Base-by-base conservation (phyloP, 2,329 filamentous ascomycete genomes). In the Rutstroemia sydowiana region DNA sequence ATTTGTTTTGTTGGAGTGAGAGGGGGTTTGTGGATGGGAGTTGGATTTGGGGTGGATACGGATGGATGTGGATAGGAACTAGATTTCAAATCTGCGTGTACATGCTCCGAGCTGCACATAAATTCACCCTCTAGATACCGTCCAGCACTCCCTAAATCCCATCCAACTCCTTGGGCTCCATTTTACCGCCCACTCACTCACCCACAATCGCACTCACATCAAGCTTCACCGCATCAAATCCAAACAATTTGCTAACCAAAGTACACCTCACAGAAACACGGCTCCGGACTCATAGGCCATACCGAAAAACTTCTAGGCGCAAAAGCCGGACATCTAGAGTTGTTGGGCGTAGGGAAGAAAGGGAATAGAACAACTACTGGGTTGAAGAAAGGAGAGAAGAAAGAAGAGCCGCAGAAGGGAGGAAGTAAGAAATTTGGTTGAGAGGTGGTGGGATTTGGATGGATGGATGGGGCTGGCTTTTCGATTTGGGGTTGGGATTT, bases 321-420 rank as follows among this genome's bases (percentile, higher is more conserved):
- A 55, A 79, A 79, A 62, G 84, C 83, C 5, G 85, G 84, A 13
- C 84, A 88, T 73, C 63, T 88, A 63, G 84, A 88, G 67, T 64
- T 88, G 62, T 66, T 88, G 62, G 74, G 74, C 52, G 82, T 82
- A 2, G 83, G 82, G 11, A 86, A 85, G 75, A 84, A 78, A 68
- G 74, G 79, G 55, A 73, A 68, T 60, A 61, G 57, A 54, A 66
- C 65, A 57, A 65, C 66, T 51, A 65, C 61, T 36, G 66, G 67
- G 57, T 64, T 60, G 55, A 67, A 62, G 55, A 63, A 63, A 54
- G 70, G 71, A n/a, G 59, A 55, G 10, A 59, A 30, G 18, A 47
- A 48, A 18, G 43, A 28, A 2, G 49, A 36, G 57, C 48, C 61
- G 55, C 51, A 62, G 57, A 55, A 63, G 61, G 61, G 64, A 1